Evolutionary conservation across 2,329 filamentous ascomycete genomes (phyloP).

Genomic region (Corniculantispora saksenae): DNA sequence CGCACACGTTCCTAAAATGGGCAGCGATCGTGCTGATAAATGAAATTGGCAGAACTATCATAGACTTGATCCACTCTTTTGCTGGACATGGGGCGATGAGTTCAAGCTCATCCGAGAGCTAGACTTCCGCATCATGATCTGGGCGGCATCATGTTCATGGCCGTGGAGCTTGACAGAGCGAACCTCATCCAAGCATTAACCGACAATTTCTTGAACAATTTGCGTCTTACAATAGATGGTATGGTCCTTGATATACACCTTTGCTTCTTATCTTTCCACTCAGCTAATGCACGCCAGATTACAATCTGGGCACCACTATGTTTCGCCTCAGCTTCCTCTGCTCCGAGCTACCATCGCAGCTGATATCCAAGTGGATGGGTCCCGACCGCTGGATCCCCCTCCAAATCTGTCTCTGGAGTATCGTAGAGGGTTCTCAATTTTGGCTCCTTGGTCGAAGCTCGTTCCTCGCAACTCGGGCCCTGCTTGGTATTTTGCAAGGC

Average conservation of each 20-base stretch:
- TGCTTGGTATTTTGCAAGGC: conserved; percentile 39
- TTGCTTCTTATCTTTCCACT: too few species aligned
- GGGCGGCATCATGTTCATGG: conserved; percentile 51
- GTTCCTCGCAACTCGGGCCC: conserved; percentile 28
- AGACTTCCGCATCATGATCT: conserved; percentile 47
- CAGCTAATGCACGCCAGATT: too few species aligned
- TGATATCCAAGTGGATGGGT: conserved; percentile 55
- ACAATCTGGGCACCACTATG: conserved; percentile 51
- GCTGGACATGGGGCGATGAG: conserved; percentile 46
- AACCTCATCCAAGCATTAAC: conserved; percentile 46
- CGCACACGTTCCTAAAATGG: too few species aligned
- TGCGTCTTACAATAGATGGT: conserved; percentile 41
- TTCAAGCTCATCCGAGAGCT: conserved; percentile 39
- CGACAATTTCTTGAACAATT: conserved; percentile 43
- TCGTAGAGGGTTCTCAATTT: conserved; percentile 41
- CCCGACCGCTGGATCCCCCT: conserved; percentile 54
- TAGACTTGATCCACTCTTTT: conserved; percentile 47
- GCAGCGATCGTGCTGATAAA: background rate
- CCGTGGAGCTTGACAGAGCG: conserved; percentile 47
- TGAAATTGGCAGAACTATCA: conserved; percentile 41
- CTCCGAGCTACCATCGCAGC: conserved; percentile 59
- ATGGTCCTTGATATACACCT: too few species aligned
- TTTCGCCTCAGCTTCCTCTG: conserved; percentile 52
- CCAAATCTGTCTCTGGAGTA: conserved; percentile 55
- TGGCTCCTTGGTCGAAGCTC: conserved; percentile 17